Evolutionary conservation across 768 basidiomycete species (phyloP), one percentile per base, ranked within the genome.

Genomic region (Tricholoma bakamatsutake): DNA sequence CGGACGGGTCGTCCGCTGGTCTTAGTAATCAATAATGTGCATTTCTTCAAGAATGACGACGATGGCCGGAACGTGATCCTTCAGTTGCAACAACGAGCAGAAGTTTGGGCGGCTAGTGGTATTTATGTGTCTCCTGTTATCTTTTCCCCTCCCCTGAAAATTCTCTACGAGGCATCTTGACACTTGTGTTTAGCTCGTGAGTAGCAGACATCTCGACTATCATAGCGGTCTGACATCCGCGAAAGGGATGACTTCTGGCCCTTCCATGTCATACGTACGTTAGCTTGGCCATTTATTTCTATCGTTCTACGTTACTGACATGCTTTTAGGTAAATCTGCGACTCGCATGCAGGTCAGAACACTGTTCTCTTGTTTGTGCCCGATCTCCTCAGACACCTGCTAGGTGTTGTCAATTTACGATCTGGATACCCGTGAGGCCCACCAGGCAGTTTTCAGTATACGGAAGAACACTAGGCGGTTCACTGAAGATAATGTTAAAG

Each of bases 181-280:
- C 88, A 6, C 76, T 91, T 67, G 84, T 94, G 1, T 90, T 93
- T 67, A 85, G 75, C 71, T 82, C 83, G 84, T 88, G 63, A 69
- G 81, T 69, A 35, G 17, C 30, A n/a, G 15, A 37, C 2, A 37
- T 4, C 37, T 45, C 27, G 15, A 33, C 60, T 63, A 56, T 48
- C 30, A 52, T 34, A n/a, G 39, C 58, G 59, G 28, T 62, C 58
- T 53, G 13, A 60, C 28, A 8, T 28, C 28, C 3, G 5, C n/a
- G 0, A 53, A 39, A 91, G 87, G 9, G 93, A 94, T 63, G 90
- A 93, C 66, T 90, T 87, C 67, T 93, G 88, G 85, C 86, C 87
- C 0, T 90, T 85, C 68, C 72, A 82, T 57, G 71, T 80, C 4
- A 78, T 90, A 78, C 78, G 84, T 83, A 68, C 53, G 80, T 74